A percentile compares a stretch with the other conserved stretches of the same genome.
These are phyloP conservation scores for Theileria orientalis DNA, from an alignment of 169 alveolate genomes.

Conservation along the genomic window DNA sequence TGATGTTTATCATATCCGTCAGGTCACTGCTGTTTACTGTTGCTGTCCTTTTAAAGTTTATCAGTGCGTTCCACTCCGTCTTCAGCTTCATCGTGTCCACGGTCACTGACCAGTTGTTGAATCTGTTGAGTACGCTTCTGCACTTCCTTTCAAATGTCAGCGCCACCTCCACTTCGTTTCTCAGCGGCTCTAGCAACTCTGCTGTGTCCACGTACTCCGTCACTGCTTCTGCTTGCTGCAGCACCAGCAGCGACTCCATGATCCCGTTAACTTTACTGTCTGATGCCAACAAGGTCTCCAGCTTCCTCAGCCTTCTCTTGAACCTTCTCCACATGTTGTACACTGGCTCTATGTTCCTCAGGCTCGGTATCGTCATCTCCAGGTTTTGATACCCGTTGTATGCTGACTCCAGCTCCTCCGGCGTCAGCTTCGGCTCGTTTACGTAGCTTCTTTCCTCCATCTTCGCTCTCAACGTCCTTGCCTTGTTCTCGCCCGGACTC, in stretches of 20 bases:
- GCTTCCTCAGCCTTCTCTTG: conserved; percentile 32
- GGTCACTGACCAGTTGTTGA: conserved; percentile 27
- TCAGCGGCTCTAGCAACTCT: conserved; percentile 33
- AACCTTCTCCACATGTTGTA: conserved; percentile 33
- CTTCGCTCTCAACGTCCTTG: not conserved
- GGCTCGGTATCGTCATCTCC: conserved; percentile 29
- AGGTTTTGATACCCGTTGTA: conserved; percentile 32
- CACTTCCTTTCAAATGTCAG: conserved; percentile 50
- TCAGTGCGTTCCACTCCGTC: conserved; percentile 45
- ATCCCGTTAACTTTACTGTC: conserved; percentile 31
- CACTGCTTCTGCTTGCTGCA: conserved; percentile 51
- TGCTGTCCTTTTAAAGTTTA: conserved; percentile 42
- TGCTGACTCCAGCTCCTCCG: conserved; percentile 33
- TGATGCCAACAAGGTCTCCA: conserved; percentile 24
- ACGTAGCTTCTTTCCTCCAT: not conserved
- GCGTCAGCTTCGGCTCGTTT: conserved; percentile 9
- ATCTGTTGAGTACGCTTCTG: conserved; percentile 40
- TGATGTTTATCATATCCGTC: conserved; percentile 5
- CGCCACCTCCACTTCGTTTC: conserved; percentile 38
- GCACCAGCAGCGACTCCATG: conserved; percentile 38
- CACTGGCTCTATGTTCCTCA: conserved; percentile 41
- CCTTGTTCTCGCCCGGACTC: not conserved
- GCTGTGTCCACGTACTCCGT: conserved; percentile 25
- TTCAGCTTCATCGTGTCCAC: conserved; percentile 13
- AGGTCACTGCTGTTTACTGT: conserved; percentile 26